These are phyloP conservation scores for Penicillium sp. DNA, from an alignment of 2,329 filamentous ascomycete species.

Conservation along the genomic window DNA sequence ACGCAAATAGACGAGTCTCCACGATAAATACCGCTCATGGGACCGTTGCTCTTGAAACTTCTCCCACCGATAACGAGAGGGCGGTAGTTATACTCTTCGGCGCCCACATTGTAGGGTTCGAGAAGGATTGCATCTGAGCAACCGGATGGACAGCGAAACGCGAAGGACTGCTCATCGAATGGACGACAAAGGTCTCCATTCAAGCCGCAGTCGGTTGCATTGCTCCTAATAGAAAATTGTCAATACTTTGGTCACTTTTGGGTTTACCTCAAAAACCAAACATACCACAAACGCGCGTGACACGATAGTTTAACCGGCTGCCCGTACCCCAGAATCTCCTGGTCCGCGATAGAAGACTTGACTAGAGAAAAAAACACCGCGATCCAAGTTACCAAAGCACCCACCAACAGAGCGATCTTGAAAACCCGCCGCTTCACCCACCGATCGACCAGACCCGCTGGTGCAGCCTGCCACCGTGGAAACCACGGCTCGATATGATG, in stretches of 20 bases:
- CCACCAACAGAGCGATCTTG: slow-evolving; percentile 32
- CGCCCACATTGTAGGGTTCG: slow-evolving; percentile 62
- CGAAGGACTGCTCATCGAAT: slow-evolving; percentile 57
- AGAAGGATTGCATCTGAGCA: slow-evolving; percentile 57
- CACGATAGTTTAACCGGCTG: slow-evolving; percentile 41
- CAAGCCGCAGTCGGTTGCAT: slow-evolving; percentile 55
- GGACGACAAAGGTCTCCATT: slow-evolving; percentile 62
- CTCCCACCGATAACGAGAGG: slow-evolving; percentile 61
- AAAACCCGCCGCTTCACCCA: slow-evolving; percentile 29
- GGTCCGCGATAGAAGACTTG: slow-evolving; percentile 34
- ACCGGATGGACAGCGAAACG: slow-evolving; percentile 63
- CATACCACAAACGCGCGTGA: slow-evolving; percentile 43
- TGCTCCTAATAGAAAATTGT: slow-evolving; percentile 24
- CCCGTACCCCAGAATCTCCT: slow-evolving; percentile 39
- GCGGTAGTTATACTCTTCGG: slow-evolving; percentile 58
- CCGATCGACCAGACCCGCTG: slow-evolving; percentile 35
- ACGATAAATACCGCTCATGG: slow-evolving; percentile 56
- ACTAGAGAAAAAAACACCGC: slow-evolving; percentile 37
- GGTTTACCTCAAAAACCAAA: slow-evolving; percentile 8
- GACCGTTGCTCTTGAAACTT: slow-evolving; percentile 41
- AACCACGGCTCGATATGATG: slow-evolving; percentile 42
- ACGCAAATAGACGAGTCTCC: slow-evolving; percentile 66
- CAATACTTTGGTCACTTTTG: too few species aligned
- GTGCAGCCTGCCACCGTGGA: slow-evolving; percentile 37
- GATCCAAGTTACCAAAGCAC: slow-evolving; percentile 36